These are phyloP conservation scores for Fusarium veterinarium DNA, from an alignment of 2,329 filamentous ascomycete species.

Conservation along the genomic window DNA sequence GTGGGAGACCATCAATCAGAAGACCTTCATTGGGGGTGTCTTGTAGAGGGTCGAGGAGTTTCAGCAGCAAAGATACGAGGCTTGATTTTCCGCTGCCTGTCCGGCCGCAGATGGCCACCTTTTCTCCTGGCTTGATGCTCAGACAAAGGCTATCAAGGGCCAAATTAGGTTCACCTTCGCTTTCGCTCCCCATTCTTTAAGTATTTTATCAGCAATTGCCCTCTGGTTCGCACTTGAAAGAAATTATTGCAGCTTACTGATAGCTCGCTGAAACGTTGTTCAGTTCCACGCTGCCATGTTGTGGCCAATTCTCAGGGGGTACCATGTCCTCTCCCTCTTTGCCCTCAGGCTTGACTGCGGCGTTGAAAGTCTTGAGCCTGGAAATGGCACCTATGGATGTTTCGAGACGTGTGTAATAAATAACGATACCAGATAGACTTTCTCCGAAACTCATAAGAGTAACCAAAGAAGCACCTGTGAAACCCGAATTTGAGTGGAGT, in stretches of 20 bases:
- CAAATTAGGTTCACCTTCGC: slow-evolving; percentile 18
- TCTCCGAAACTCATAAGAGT: slow-evolving; percentile 51
- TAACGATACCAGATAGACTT: slow-evolving; percentile 31
- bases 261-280: slow-evolving; percentile 50
- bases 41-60: slow-evolving; percentile 54
- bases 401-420: slow-evolving; percentile 35
- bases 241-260: slow-evolving; percentile 35
- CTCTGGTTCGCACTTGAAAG: slow-evolving; percentile 5
- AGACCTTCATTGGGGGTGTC: slow-evolving; percentile 35
- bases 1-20: slow-evolving; percentile 55
- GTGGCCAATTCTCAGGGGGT: slow-evolving; percentile 47
- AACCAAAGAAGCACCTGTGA: slow-evolving; percentile 54
- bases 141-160: slow-evolving; percentile 45
- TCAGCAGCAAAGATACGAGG: slow-evolving; percentile 54
- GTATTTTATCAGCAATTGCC: slow-evolving; percentile 34
- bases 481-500: slow-evolving; percentile 49
- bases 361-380: slow-evolving; percentile 35
- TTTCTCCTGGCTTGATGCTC: slow-evolving; percentile 47
- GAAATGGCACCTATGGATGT: slow-evolving; percentile 41
- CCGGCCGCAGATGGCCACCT: slow-evolving; percentile 52
- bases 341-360: slow-evolving; percentile 38
- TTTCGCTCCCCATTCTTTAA: fast-evolving
- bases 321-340: slow-evolving; percentile 32
- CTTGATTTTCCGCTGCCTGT: slow-evolving; percentile 59
- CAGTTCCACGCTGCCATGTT: slow-evolving; percentile 46